Evolutionary conservation across 805 yeast genomes (phyloP).

Genomic region (Teunomyces cretensis): DNA sequence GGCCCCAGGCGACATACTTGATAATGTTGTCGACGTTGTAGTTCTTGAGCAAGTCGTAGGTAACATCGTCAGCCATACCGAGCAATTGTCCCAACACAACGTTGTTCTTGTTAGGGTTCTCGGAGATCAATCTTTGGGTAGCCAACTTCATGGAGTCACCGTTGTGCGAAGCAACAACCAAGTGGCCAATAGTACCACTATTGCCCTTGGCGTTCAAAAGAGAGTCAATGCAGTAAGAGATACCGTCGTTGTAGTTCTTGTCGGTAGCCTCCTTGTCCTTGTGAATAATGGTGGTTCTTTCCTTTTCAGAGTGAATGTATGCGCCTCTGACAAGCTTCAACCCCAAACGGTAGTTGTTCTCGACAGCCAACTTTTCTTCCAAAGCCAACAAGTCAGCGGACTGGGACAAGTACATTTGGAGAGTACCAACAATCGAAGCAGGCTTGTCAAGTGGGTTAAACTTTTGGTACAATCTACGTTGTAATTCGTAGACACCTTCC

Average conservation of each 20-base stretch:
- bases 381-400: constrained; percentile 58
- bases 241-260: constrained; percentile 67
- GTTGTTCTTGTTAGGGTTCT: constrained; percentile 43
- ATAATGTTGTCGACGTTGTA: constrained; percentile 72
- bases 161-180: constrained; percentile 92
- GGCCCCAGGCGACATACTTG: constrained; percentile 98
- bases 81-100: constrained; percentile 86
- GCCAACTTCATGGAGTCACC: constrained; percentile 73
- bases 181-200: constrained; percentile 61
- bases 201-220: constrained; percentile 47
- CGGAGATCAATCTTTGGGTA: constrained; percentile 49
- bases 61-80: constrained; percentile 94
- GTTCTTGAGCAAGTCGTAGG: constrained; percentile 66
- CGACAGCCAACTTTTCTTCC: constrained; percentile 65
- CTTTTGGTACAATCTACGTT: constrained; percentile 71
- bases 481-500: constrained; percentile 87
- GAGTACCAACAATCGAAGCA: constrained; percentile 79
- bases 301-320: constrained; percentile 84
- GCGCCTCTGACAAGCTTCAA: constrained; percentile 95
- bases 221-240: constrained; percentile 58
- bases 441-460: constrained; percentile 63
- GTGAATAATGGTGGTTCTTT: constrained; percentile 67
- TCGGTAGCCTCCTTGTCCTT: constrained; percentile 81
- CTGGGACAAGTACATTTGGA: constrained; percentile 86
- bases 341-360: constrained; percentile 69